Evolutionary conservation across 1,284 basidiomycete species (phyloP).

Genomic region (Microbotryum scabiosae): DNA sequence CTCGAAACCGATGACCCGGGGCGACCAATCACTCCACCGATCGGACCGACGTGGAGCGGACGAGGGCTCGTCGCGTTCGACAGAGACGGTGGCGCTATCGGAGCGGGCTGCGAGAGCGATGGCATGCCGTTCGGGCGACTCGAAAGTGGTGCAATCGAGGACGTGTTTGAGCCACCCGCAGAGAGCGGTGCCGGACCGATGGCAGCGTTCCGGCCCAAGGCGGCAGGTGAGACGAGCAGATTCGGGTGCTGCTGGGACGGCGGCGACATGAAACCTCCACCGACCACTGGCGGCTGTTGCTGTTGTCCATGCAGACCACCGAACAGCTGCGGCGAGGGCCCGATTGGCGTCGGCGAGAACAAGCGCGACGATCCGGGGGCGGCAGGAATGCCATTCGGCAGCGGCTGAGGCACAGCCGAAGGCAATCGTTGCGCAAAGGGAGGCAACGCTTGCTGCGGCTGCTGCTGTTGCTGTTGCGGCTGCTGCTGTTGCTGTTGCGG

Average conservation of each 20-base stretch:
- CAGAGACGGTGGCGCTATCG: neutral
- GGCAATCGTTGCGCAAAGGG: slow-evolving; percentile 20
- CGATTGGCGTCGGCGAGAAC: slow-evolving; percentile 24
- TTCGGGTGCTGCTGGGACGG: slow-evolving; percentile 3
- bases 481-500: slow-evolving; percentile 7
- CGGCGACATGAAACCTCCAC: slow-evolving; percentile 14
- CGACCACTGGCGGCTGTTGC: slow-evolving; percentile 8
- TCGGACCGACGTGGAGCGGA: slow-evolving; percentile 9
- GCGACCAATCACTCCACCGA: slow-evolving; percentile 24
- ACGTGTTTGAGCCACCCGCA: slow-evolving; percentile 1
- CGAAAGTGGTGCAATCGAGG: neutral
- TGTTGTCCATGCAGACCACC: slow-evolving; percentile 11
- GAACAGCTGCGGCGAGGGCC: neutral
- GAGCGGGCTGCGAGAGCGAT: neutral
- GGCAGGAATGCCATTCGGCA: slow-evolving; percentile 13
- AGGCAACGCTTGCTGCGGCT: slow-evolving; percentile 12
- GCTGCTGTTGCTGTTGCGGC: slow-evolving; percentile 4
- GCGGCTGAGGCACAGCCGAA: neutral
- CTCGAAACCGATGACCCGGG: slow-evolving; percentile 13
- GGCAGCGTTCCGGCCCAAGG: slow-evolving; percentile 1
- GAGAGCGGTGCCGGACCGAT: slow-evolving; percentile 9
- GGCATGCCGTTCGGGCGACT: slow-evolving; percentile 5
- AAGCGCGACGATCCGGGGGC: slow-evolving; percentile 12
- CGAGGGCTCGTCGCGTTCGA: slow-evolving; percentile 2
- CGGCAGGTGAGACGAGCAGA: slow-evolving; percentile 6